These are phyloP conservation scores for Knoxia roxburghii DNA, from an alignment of 257 asterid species.

Conservation along the genomic window DNA sequence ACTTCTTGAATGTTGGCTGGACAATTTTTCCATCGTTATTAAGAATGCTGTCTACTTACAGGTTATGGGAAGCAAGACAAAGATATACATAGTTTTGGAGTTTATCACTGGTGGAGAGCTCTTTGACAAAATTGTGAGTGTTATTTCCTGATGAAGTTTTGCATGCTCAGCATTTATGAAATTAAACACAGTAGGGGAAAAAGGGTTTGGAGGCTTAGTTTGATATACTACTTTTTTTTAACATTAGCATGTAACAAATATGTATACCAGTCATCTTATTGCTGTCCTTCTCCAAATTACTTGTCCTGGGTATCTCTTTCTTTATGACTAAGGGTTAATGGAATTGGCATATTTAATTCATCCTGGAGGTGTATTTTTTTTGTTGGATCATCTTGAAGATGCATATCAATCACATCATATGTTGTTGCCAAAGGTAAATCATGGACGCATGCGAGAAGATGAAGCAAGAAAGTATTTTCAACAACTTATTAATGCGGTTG, in stretches of 20 bases:
- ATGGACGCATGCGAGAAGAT: conserved; percentile 78
- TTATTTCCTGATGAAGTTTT: background rate
- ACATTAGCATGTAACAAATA: too few relatives aligned
- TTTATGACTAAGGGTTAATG: background rate
- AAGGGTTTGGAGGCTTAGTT: background rate
- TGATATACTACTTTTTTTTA: background rate
- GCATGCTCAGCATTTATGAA: background rate
- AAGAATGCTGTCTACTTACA: conserved; percentile 19
- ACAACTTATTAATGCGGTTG: conserved; percentile 85
- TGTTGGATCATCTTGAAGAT: too few relatives aligned
- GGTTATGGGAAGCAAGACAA: conserved; percentile 97
- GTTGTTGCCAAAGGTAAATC: conserved; percentile 49
- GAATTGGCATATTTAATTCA: background rate
- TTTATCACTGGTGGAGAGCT: conserved; percentile 94
- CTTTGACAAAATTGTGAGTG: conserved; percentile 85
- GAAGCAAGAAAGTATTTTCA: conserved; percentile 92
- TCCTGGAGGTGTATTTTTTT: too few relatives aligned
- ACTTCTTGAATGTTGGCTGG: background rate
- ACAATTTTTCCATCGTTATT: background rate
- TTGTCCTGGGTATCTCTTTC: background rate
- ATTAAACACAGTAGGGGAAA: background rate
- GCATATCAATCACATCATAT: conserved; percentile 8
- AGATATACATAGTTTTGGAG: conserved; percentile 87
- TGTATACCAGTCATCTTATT: background rate
- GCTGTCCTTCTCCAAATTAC: conserved; percentile 7